phyloP scores from a whole-genome alignment of 768 basidiomycete species.

The Lactarius evosmus region DNA sequence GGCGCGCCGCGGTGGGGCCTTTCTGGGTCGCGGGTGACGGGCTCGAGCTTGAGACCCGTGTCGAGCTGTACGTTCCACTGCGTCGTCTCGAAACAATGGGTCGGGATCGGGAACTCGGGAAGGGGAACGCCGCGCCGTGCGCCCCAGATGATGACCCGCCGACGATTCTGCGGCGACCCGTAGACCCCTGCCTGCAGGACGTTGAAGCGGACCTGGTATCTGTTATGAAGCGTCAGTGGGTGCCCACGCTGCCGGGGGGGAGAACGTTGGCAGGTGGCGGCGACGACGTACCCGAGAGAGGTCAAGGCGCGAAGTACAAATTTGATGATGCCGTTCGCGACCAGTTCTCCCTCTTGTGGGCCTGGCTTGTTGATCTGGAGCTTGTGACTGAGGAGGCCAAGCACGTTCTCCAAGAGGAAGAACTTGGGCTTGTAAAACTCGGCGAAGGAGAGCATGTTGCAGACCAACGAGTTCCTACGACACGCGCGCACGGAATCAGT shows the following conservation, averaged over 20 bases:
- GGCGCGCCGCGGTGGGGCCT: slow-evolving; percentile 47
- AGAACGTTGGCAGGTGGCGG: neutral
- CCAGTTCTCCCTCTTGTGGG: slow-evolving; percentile 36
- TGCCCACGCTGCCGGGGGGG: neutral
- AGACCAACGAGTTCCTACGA: slow-evolving; percentile 56
- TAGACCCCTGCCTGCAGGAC: slow-evolving; percentile 68
- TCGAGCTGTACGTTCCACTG: slow-evolving; percentile 20
- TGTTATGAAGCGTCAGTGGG: slow-evolving; percentile 26
- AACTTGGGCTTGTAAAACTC: slow-evolving; percentile 62
- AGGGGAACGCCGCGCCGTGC: slow-evolving; percentile 54
- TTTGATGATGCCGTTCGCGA: slow-evolving; percentile 61
- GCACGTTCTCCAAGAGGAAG: slow-evolving; percentile 72
- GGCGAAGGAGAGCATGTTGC: slow-evolving; percentile 68
- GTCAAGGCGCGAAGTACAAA: slow-evolving; percentile 58
- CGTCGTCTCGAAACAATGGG: slow-evolving; percentile 45
- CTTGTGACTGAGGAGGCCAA: slow-evolving; percentile 52
- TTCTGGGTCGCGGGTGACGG: slow-evolving; percentile 11
- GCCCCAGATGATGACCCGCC: slow-evolving; percentile 66
- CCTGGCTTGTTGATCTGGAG: slow-evolving; percentile 41
- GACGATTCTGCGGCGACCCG: slow-evolving; percentile 66
- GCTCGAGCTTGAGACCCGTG: slow-evolving; percentile 15
- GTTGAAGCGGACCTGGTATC: slow-evolving; percentile 67
- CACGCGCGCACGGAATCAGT: neutral
- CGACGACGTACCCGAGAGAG: slow-evolving; percentile 54
- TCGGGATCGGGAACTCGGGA: slow-evolving; percentile 63